Evolutionary conservation across 2,329 filamentous ascomycete species (phyloP).

Genomic region (Penicillium sp.): DNA sequence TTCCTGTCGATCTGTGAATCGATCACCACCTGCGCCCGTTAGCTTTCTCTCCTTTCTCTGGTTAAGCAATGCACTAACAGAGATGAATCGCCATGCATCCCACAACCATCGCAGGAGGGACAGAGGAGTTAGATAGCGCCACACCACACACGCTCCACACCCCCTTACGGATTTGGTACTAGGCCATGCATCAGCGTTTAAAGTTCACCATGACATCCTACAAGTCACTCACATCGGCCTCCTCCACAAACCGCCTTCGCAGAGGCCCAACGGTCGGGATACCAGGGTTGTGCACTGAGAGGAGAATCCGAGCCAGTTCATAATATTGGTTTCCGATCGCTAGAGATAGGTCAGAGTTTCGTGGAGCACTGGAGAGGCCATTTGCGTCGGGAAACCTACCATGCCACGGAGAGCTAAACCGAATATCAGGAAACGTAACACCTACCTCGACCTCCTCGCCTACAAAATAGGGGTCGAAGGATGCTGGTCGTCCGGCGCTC

Average conservation of each 20-base stretch:
- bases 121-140: conserved; percentile 21
- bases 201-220: not conserved
- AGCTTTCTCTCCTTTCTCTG: not conserved
- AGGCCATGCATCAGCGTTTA: conserved; percentile 1
- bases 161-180: conserved; percentile 23
- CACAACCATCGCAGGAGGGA: conserved; percentile 26
- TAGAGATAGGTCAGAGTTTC: not conserved
- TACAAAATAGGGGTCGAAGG: conserved; percentile 25
- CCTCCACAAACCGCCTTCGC: conserved; percentile 10
- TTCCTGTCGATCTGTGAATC: conserved; percentile 24
- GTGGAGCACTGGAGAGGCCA: not conserved
- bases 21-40: conserved; percentile 21
- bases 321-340: conserved; percentile 26
- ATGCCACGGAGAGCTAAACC: conserved; percentile 25
- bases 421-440: conserved; percentile 21
- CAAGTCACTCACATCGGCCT: conserved; percentile 19
- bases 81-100: conserved; percentile 25
- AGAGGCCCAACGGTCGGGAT: conserved; percentile 18
- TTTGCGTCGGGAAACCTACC: conserved; percentile 13
- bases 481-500: conserved; percentile 18
- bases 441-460: conserved; percentile 16
- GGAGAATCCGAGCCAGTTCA: conserved; percentile 18
- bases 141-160: conserved; percentile 27
- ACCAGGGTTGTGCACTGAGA: conserved; percentile 18
- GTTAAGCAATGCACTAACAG: conserved; percentile 10